These are phyloP conservation scores for Rostrohypoxylon terebratum DNA, from an alignment of 495 filamentous ascomycete genomes.

Conservation along the genomic window DNA sequence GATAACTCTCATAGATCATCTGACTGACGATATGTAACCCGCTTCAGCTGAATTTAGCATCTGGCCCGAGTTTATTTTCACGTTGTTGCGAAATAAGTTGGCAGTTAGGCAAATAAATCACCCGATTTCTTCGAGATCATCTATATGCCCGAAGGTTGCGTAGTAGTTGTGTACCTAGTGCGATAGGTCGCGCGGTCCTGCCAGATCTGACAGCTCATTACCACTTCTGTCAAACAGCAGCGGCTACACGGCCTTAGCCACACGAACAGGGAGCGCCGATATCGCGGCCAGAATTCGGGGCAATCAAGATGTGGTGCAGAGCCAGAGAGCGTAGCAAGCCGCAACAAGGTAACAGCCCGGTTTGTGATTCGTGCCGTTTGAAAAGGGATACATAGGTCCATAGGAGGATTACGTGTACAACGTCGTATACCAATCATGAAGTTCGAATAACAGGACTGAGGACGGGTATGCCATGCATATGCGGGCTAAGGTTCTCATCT, in stretches of 20 bases:
- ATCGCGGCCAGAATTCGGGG: constrained; percentile 40
- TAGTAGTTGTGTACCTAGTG: not conserved
- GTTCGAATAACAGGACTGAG: not conserved
- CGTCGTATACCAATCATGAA: constrained; percentile 26
- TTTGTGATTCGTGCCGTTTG: constrained; percentile 17
- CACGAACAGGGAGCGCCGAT: constrained; percentile 23
- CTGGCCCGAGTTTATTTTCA: not conserved
- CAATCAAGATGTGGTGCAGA: constrained; percentile 19
- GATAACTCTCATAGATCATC: constrained; percentile 9
- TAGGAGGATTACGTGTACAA: constrained; percentile 34
- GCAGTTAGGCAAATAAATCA: constrained; percentile 12
- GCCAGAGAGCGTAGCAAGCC: constrained; percentile 15
- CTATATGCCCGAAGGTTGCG: constrained; percentile 7
- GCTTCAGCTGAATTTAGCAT: constrained; percentile 25
- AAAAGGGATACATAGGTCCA: not conserved
- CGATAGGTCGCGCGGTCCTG: not conserved
- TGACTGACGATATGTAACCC: constrained; percentile 25
- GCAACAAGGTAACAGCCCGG: constrained; percentile 14
- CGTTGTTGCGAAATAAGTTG: not conserved
- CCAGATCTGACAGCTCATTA: constrained; percentile 12
- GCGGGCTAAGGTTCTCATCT: constrained; percentile 16
- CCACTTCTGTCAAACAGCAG: constrained; percentile 14
- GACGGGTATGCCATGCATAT: constrained; percentile 43
- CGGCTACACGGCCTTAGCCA: not conserved
- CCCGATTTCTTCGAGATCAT: constrained; percentile 26